These are phyloP conservation scores for Asclepias syriaca DNA, from an alignment of 257 asterid species.

Conservation along the genomic window DNA sequence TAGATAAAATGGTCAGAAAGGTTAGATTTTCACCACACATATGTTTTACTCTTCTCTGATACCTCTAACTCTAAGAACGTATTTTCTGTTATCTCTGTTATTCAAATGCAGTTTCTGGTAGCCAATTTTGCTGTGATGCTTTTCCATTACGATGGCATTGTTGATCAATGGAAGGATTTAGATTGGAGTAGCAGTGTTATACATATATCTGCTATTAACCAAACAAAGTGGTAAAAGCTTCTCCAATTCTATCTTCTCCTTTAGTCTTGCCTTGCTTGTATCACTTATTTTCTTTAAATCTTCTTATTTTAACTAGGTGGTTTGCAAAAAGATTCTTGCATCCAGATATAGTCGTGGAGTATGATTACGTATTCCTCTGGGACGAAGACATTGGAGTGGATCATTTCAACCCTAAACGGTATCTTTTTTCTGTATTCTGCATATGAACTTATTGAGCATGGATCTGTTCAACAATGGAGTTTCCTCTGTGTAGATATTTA, in stretches of 20 bases:
- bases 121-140: constrained; percentile 72
- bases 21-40: constrained; percentile 23
- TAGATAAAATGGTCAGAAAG: constrained; percentile 60
- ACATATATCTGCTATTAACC: constrained; percentile 66
- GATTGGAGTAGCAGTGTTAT: constrained; percentile 57
- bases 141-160: constrained; percentile 81
- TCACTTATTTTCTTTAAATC: constrained; percentile 2
- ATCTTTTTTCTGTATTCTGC: constrained; percentile 3
- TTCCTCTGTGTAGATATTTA: constrained; percentile 41
- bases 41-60: background rate
- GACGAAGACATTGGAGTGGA: constrained; percentile 84
- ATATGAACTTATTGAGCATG: no score
- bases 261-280: background rate
- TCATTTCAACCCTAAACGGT: constrained; percentile 63
- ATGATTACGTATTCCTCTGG: constrained; percentile 64
- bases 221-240: constrained; percentile 72
- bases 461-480: background rate
- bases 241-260: background rate
- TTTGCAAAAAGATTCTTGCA: constrained; percentile 73
- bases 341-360: constrained; percentile 69
- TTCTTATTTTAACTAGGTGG: constrained; percentile 47
- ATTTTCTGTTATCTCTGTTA: background rate
- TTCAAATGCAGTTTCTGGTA: constrained; percentile 51
- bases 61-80: background rate
- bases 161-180: constrained; percentile 66